Evolutionary conservation across 192 early-diverging fungal species (phyloP), one percentile per base, ranked within the genome.

Genomic region (Coemansia biformis): DNA sequence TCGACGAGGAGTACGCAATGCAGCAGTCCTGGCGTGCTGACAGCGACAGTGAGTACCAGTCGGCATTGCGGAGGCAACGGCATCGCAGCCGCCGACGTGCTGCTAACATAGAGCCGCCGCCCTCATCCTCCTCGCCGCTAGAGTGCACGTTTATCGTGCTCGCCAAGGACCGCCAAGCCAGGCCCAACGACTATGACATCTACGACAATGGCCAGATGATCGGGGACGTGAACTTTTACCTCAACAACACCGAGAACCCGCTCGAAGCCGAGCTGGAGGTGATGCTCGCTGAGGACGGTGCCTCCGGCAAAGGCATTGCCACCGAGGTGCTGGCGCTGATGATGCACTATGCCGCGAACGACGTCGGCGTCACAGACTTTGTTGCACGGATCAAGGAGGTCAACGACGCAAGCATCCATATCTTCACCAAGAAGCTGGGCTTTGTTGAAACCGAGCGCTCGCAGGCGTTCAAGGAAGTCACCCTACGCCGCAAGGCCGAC

Each of bases 1-100:
- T 98, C 16, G 86, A 92, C 10, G 92, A 96, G 77, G 95, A 98
- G 49, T 95, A 89, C 46, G 88, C 72, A 18, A 98, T 98, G 95
- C 92, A 95, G 50, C 66, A 78, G 58, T 82, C 86, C 0, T 98
- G 95, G 95, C 78, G 79, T 38, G 59, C 68, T 9, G 95, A 98
- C 54, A 79, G 82, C 18, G 78, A 92, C 30, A 95, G 67, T 71
- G 63, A 71, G 67, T 54, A 29, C 79, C 84, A 16, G 4, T 14
- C 35, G 4, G 15, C n/a, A n/a, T n/a, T n/a, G n/a, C n/a, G n/a
- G n/a, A n/a, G n/a, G n/a, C n/a, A n/a, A n/a, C n/a, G n/a, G n/a
- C n/a, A n/a, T n/a, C n/a, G n/a, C n/a, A n/a, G n/a, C n/a, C n/a
- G n/a, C n/a, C n/a, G n/a, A n/a, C n/a, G n/a, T n/a, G n/a, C n/a